A percentile compares a stretch with the other conserved stretches of the same genome.
These are phyloP conservation scores for Flaveria bidentis DNA, from an alignment of 129 eudicot species.

Conservation along the genomic window DNA sequence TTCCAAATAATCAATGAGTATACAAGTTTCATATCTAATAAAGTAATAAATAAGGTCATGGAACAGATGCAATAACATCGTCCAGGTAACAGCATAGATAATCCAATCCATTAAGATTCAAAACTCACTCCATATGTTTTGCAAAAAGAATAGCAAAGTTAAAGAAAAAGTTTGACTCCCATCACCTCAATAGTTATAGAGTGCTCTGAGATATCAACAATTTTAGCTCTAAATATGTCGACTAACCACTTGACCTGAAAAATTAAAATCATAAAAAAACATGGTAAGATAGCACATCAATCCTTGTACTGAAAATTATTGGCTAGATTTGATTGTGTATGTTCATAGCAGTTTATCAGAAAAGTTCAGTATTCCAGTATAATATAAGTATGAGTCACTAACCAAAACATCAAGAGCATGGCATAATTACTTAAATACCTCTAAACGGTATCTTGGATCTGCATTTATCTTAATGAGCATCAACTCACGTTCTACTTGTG, in stretches of 20 bases:
- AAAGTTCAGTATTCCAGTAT: background rate
- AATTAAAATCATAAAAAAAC: constrained; percentile 11
- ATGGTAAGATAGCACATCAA: constrained; percentile 18
- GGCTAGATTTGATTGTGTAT: constrained; percentile 6
- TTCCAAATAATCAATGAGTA: background rate
- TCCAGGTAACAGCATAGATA: constrained; percentile 1
- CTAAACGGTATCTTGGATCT: constrained; percentile 60
- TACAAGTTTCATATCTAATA: background rate
- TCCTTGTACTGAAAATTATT: constrained; percentile 4
- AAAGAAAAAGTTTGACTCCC: background rate
- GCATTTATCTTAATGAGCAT: constrained; percentile 90
- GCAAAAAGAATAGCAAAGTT: background rate
- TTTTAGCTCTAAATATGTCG: constrained; percentile 82
- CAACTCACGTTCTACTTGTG: constrained; percentile 92
- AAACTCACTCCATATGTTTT: constrained; percentile 17
- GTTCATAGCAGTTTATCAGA: constrained; percentile 1
- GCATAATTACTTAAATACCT: constrained; percentile 45
- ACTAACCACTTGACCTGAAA: constrained; percentile 92
- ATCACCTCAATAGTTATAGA: constrained; percentile 83
- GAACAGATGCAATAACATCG: background rate
- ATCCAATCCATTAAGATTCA: constrained; percentile 22
- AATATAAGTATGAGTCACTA: background rate
- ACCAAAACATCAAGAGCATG: background rate
- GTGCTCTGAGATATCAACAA: constrained; percentile 85
- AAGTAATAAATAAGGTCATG: background rate